Evolutionary conservation across 768 basidiomycete genomes (phyloP).

Genomic region (Termitomyces sp.): DNA sequence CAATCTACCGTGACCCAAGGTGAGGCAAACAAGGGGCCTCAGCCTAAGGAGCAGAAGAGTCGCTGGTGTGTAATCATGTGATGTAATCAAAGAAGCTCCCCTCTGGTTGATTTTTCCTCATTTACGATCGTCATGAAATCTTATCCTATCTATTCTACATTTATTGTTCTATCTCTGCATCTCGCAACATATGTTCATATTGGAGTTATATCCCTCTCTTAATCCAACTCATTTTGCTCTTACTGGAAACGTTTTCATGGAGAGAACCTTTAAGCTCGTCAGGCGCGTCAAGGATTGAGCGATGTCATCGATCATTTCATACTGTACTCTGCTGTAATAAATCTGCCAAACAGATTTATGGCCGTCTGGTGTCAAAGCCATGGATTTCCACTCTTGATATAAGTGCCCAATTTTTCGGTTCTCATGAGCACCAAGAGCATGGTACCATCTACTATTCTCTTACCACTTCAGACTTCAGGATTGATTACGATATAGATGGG

Average conservation of each 20-base stretch:
- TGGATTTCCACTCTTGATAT: no score
- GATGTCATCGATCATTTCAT: background rate
- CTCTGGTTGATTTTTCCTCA: background rate
- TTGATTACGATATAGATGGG: background rate
- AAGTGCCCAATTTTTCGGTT: no score
- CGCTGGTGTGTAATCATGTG: constrained; percentile 37
- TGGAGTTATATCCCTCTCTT: no score
- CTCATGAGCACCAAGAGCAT: no score
- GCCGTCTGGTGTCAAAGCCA: no score
- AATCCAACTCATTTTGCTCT: no score
- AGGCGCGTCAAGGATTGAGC: background rate
- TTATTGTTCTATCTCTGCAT: constrained; percentile 7
- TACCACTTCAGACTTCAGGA: no score
- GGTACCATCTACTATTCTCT: no score
- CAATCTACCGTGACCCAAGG: constrained; percentile 10
- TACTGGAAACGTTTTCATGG: background rate
- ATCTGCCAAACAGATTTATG: background rate
- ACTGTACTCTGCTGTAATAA: background rate
- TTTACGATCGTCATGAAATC: constrained; percentile 12
- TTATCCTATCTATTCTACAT: constrained; percentile 6
- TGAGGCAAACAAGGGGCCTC: constrained; percentile 11
- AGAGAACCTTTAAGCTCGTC: background rate
- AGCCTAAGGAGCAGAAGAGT: constrained; percentile 23
- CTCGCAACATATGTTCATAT: constrained; percentile 3
- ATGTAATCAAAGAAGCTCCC: background rate